Evolutionary conservation across 2,329 filamentous ascomycete genomes (phyloP).

Genomic region (Claviceps sp.): DNA sequence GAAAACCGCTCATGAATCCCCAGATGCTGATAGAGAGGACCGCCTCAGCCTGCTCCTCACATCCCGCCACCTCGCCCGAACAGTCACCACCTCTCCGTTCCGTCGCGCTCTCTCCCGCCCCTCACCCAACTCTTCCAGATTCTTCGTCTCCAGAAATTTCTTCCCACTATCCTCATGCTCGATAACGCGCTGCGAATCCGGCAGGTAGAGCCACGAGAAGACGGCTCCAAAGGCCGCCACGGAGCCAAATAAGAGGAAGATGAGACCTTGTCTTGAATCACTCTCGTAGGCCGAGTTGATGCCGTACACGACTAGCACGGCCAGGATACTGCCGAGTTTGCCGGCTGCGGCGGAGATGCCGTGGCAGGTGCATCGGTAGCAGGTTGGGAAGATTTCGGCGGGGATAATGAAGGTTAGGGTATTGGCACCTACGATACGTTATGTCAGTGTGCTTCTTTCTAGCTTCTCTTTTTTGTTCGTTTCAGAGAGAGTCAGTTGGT

Average conservation of each 20-base stretch:
- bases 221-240: constrained; percentile 35
- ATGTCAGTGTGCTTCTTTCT: too few species aligned
- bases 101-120: constrained; percentile 30
- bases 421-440: constrained; percentile 33
- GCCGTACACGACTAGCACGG: constrained; percentile 35
- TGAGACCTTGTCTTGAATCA: constrained; percentile 30
- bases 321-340: constrained; percentile 43
- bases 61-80: constrained; percentile 29
- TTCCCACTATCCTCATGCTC: constrained; percentile 15
- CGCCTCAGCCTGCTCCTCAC: constrained; percentile 20
- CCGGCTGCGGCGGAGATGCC: constrained; percentile 48
- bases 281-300: constrained; percentile 32
- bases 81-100: constrained; percentile 30
- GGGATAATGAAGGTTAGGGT: constrained; percentile 51
- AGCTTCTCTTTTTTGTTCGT: too few species aligned
- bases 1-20: not conserved
- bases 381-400: constrained; percentile 51
- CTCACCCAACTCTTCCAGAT: constrained; percentile 36
- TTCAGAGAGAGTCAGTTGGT: too few species aligned
- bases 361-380: constrained; percentile 48
- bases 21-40: constrained; percentile 1
- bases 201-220: constrained; percentile 38
- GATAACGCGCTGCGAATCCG: constrained; percentile 28
- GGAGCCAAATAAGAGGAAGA: constrained; percentile 36
- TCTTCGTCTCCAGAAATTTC: constrained; percentile 29